phyloP scores from a whole-genome alignment of 306 rosid species.

The Biancaea sappan region DNA sequence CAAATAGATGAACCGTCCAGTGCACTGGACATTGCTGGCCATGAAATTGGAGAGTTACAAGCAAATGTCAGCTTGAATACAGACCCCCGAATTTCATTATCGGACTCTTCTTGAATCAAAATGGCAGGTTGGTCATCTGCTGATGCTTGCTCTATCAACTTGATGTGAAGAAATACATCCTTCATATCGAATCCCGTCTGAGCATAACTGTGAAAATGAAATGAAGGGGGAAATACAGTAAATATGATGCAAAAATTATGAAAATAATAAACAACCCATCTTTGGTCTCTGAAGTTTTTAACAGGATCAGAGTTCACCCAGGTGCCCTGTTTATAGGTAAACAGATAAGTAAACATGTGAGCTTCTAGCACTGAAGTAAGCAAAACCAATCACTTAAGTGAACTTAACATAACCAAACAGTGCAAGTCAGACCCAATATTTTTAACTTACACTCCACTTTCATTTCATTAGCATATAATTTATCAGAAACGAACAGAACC shows the following conservation, averaged over 20 bases:
- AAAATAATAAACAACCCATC: background rate
- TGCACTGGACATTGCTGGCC: slow-evolving; percentile 75
- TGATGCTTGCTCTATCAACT: slow-evolving; percentile 72
- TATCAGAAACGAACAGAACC: slow-evolving; percentile 21
- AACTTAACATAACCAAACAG: slow-evolving; percentile 1
- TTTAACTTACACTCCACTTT: background rate
- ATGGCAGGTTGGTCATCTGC: slow-evolving; percentile 76
- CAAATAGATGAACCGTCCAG: slow-evolving; percentile 67
- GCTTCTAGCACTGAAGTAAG: background rate
- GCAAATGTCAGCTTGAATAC: slow-evolving; percentile 79
- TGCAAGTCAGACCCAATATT: background rate
- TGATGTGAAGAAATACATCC: slow-evolving; percentile 89
- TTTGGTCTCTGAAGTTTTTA: background rate
- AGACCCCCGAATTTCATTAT: slow-evolving; percentile 56
- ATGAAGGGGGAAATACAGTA: background rate
- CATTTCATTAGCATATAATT: background rate
- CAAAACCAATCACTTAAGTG: background rate
- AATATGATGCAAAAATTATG: background rate
- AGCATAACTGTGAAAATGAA: slow-evolving; percentile 65
- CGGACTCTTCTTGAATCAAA: slow-evolving; percentile 67
- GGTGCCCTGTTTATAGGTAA: slow-evolving; percentile 6
- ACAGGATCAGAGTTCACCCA: background rate
- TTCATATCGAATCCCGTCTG: slow-evolving; percentile 85
- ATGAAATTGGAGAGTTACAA: slow-evolving; percentile 76
- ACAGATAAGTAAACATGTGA: slow-evolving; percentile 7